Evolutionary conservation across 192 early-diverging fungal species (phyloP).

Genomic region (Coemansia sp.): DNA sequence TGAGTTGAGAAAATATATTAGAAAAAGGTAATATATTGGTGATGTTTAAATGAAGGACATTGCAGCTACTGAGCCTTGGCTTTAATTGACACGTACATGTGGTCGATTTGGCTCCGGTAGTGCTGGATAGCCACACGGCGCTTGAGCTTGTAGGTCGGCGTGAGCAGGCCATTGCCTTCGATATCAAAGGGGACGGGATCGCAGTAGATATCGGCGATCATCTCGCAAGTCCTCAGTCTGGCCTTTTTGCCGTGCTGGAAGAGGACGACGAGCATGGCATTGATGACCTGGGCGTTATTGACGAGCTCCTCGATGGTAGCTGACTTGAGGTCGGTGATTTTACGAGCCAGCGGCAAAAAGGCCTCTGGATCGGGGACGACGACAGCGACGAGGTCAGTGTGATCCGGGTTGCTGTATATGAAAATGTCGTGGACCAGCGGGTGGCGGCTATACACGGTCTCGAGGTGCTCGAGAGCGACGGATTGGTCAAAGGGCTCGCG

Average conservation of each 20-base stretch:
- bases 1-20: not conserved
- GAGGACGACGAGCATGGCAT: conserved; percentile 64
- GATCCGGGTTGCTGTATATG: conserved; percentile 86
- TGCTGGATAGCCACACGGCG: conserved; percentile 67
- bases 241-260: conserved; percentile 62
- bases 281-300: conserved; percentile 53
- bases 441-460: conserved; percentile 72
- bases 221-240: conserved; percentile 86
- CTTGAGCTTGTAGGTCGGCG: conserved; percentile 90
- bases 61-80: conserved; percentile 4
- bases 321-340: conserved; percentile 18
- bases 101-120: conserved; percentile 67
- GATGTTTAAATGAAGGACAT: not conserved
- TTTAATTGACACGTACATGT: conserved; percentile 60
- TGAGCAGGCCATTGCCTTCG: conserved; percentile 78
- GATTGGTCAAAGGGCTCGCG: conserved; percentile 79
- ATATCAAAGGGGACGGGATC: conserved; percentile 71
- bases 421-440: conserved; percentile 84
- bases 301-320: conserved; percentile 43
- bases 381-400: conserved; percentile 79
- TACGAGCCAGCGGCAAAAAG: conserved; percentile 64
- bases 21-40: not conserved
- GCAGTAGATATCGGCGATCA: conserved; percentile 69
- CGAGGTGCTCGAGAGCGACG: conserved; percentile 89
- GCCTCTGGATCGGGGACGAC: conserved; percentile 76